These are phyloP conservation scores for Cucurbita moschata DNA, from an alignment of 306 rosid genomes.

Conservation along the genomic window DNA sequence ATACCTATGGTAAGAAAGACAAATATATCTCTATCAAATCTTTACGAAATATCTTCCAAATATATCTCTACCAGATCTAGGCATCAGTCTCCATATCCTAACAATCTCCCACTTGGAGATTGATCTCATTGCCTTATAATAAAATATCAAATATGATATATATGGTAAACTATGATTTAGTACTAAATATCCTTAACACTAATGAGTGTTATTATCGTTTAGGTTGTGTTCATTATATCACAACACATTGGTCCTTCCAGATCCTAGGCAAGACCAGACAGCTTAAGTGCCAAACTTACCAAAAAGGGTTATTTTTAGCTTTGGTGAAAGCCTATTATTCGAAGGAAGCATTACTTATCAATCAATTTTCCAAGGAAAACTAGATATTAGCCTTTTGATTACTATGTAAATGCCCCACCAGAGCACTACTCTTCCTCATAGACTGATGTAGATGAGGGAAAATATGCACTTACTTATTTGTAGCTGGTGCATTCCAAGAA, in stretches of 20 bases:
- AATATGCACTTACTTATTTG: constrained; percentile 55
- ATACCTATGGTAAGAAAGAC: too few species aligned
- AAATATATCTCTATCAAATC: too few species aligned
- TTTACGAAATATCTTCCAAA: too few species aligned
- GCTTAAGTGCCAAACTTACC: neutral
- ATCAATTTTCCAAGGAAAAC: neutral
- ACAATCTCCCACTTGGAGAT: too few species aligned
- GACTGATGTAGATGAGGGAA: neutral
- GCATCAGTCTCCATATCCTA: too few species aligned
- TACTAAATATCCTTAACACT: too few species aligned
- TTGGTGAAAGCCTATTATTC: neutral
- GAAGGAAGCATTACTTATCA: neutral
- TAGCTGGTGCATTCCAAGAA: constrained; percentile 88
- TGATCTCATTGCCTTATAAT: too few species aligned
- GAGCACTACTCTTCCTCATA: neutral
- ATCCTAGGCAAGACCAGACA: neutral
- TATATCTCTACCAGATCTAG: too few species aligned
- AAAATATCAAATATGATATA: too few species aligned
- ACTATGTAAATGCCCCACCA: neutral
- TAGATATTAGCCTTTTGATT: neutral
- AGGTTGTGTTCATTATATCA: neutral
- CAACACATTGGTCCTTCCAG: neutral
- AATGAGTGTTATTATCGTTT: neutral
- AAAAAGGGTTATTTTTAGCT: neutral
- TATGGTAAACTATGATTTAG: too few species aligned